A percentile compares a stretch with the other conserved stretches of the same genome.
phyloP scores from a whole-genome alignment of 31 red algal species.

The Bonnemaisonia californica region DNA sequence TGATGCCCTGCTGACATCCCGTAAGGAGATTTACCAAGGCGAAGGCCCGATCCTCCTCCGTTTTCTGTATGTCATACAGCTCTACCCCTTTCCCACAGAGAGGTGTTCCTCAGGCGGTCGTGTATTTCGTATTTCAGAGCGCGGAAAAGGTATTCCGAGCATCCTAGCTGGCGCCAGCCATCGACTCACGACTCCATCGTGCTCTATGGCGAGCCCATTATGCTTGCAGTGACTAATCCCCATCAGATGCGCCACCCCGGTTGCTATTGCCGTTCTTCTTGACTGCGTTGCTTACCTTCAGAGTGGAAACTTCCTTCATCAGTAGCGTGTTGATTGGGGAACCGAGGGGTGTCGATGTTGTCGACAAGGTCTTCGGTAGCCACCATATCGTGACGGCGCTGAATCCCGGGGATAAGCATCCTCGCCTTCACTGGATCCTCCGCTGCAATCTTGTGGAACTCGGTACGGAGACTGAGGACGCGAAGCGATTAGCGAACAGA shows the following conservation, averaged over 20 bases:
- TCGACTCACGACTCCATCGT: neutral
- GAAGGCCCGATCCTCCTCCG: too few relatives aligned
- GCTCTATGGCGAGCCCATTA: too few relatives aligned
- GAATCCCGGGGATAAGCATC: neutral
- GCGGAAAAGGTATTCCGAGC: neutral
- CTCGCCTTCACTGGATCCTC: neutral
- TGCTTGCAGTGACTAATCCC: neutral
- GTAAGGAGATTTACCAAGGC: too few relatives aligned
- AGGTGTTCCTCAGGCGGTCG: neutral
- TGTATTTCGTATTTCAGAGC: neutral
- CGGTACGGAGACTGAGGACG: neutral
- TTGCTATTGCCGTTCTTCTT: constrained; percentile 14
- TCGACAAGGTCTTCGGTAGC: neutral
- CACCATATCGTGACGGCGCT: neutral
- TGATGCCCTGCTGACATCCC: too few relatives aligned
- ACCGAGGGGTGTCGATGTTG: neutral
- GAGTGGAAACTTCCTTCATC: constrained; percentile 12
- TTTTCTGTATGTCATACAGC: too few relatives aligned
- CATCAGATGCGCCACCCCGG: neutral
- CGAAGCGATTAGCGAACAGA: neutral
- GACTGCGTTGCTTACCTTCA: constrained; percentile 13
- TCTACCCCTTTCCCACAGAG: too few relatives aligned
- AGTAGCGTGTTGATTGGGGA: neutral
- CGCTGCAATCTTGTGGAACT: neutral
- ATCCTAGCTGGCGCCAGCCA: constrained; percentile 19